phyloP scores from a whole-genome alignment of 768 basidiomycete genomes.

The Auricularia sp. region DNA sequence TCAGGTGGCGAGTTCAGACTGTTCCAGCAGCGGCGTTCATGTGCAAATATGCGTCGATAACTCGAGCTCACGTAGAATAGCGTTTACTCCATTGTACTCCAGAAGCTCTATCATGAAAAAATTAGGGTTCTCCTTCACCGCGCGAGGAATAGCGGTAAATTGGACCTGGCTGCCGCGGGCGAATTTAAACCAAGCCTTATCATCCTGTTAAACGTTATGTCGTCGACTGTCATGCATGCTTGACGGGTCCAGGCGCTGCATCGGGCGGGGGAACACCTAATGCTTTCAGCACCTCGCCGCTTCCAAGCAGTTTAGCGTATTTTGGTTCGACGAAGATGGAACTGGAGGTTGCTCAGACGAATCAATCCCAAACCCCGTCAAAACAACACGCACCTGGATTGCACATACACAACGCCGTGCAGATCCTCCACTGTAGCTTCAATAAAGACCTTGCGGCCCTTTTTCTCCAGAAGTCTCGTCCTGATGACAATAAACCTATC shows the following conservation, averaged over 20 bases:
- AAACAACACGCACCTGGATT: constrained; percentile 54
- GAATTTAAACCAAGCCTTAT: too few species aligned
- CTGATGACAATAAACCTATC: constrained; percentile 88
- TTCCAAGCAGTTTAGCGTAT: constrained; percentile 69
- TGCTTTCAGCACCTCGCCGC: constrained; percentile 44
- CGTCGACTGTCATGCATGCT: background rate
- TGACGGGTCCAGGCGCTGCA: background rate
- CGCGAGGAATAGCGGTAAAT: too few species aligned
- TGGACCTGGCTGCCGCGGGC: too few species aligned
- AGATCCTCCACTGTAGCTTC: constrained; percentile 65
- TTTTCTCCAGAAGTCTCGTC: constrained; percentile 50
- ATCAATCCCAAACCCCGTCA: background rate
- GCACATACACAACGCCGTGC: constrained; percentile 71
- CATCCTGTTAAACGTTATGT: too few species aligned
- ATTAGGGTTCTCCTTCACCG: too few species aligned
- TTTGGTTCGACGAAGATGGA: constrained; percentile 83
- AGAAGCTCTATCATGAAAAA: too few species aligned
- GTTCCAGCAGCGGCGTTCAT: too few species aligned
- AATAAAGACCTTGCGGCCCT: constrained; percentile 73
- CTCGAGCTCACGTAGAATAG: too few species aligned
- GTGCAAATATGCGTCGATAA: too few species aligned
- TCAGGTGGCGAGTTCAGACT: too few species aligned
- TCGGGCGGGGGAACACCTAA: constrained; percentile 46
- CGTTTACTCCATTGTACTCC: too few species aligned
- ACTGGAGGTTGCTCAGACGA: constrained; percentile 25